Conservation (phyloP, 305 asterid species). For the Stenogyne calaminthoides region DNA sequence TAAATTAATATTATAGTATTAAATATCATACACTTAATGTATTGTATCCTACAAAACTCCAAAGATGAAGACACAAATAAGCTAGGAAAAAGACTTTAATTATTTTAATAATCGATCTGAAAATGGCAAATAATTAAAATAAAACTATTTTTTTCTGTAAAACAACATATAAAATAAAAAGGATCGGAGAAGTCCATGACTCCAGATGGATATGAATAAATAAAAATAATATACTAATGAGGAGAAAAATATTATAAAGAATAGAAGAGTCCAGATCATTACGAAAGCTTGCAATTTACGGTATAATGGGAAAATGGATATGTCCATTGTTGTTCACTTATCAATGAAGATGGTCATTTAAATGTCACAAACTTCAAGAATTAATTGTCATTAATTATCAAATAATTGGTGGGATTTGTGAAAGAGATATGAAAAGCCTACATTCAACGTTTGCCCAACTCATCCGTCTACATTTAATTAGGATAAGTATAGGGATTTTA, state of each 20-base stretch:
- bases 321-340: neutral
- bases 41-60: neutral
- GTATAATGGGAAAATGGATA: slow-evolving; percentile 19
- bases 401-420: slow-evolving; percentile 10
- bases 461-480: neutral
- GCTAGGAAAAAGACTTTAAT: neutral
- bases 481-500: no score
- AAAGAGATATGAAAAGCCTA: slow-evolving; percentile 7
- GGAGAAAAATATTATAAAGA: neutral
- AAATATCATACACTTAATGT: no score
- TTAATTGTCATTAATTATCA: slow-evolving; percentile 8
- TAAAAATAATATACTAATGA: neutral
- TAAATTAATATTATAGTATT: no score
- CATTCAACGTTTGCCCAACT: slow-evolving; percentile 16
- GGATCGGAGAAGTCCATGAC: neutral
- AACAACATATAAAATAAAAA: neutral
- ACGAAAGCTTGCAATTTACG: neutral
- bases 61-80: neutral
- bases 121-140: neutral
- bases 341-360: neutral
- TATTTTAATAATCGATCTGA: neutral
- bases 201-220: neutral
- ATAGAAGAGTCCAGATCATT: neutral
- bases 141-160: neutral
- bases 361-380: neutral